phyloP scores from a whole-genome alignment of 345 rosid genomes.

The Nephelium lappaceum region DNA sequence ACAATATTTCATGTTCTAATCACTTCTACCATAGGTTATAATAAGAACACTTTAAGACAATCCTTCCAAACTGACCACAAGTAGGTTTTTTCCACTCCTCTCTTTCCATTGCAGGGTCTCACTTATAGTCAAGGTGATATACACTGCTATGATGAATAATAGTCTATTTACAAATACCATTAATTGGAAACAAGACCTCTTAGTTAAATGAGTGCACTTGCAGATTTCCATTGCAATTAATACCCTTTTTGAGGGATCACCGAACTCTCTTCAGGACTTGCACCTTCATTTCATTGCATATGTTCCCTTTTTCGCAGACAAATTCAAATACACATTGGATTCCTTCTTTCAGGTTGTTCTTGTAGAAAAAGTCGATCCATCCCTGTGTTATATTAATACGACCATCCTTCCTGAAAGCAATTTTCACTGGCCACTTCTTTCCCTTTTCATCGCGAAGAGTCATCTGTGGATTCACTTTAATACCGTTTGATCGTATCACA shows the following conservation, averaged over 20 bases:
- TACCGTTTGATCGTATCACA: not conserved
- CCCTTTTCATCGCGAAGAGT: constrained; percentile 8
- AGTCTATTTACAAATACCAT: no score
- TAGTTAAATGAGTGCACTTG: not conserved
- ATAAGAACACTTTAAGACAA: no score
- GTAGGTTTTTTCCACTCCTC: no score
- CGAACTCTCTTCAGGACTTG: not conserved
- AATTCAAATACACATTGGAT: constrained; percentile 23
- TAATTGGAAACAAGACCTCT: no score
- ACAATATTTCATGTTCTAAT: no score
- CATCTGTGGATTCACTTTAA: constrained; percentile 13
- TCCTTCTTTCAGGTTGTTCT: not conserved
- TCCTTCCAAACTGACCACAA: no score
- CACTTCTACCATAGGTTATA: no score
- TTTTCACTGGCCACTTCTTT: constrained; percentile 10
- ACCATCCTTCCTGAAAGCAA: not conserved
- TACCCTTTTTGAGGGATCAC: not conserved
- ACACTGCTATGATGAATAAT: no score
- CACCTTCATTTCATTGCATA: constrained; percentile 14
- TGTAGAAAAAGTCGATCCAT: constrained; percentile 5
- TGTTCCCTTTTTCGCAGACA: not conserved
- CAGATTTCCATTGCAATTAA: not conserved
- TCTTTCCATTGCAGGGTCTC: no score
- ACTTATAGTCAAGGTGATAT: no score
- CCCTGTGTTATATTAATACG: not conserved